Evolutionary conservation across 768 basidiomycete genomes (phyloP), one percentile per base, ranked within the genome.

Genomic region (Lentinula sp.): DNA sequence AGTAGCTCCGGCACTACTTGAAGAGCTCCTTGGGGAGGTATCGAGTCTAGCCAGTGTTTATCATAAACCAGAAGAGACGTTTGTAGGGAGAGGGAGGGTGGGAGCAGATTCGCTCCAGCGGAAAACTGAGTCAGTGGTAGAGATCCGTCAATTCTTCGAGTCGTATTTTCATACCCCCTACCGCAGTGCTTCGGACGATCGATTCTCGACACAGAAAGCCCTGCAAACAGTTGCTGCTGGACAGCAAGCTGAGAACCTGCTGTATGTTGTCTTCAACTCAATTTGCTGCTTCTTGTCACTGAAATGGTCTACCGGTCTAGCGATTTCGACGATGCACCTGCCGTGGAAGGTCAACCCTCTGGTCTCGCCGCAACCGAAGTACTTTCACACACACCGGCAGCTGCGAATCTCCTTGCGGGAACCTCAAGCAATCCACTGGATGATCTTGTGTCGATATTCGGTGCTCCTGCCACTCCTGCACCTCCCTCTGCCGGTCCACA

Each of bases 41-140:
- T 93, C 93, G 1, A 86, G 83, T 48, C 76, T 98, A 18, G 93
- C 94, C 5, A 96, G 94, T 69, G 94, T 96, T 2, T 99, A 99
- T 70, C 97, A 99, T 76, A 98, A 97, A 72, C 97, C 97, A 0
- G 87, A 87, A 39, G 92, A 94, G 70, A 98, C 97, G 0, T 99
- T 99, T 68, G 85, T 99, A 60, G 97, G 96, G 0, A 86, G 86
- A 65, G 96, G 97, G 7, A 82, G 95, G 52, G 79, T 98, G 60
- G 89, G 93, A 7, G 91, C 86, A 0, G 93, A 95, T 65, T 78
- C 89, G 5, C 78, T 95, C 65, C 84, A 85, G 64, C 78, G 80
- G 66, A 87, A 81, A 72, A 66, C 72, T 59, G 87, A 87, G 86
- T 88, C 62, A 40, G 86, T 76, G 32, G 32, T 61, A 10, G 51